Conservation (phyloP, 441 rosid species). For the Erodium moschatum region DNA sequence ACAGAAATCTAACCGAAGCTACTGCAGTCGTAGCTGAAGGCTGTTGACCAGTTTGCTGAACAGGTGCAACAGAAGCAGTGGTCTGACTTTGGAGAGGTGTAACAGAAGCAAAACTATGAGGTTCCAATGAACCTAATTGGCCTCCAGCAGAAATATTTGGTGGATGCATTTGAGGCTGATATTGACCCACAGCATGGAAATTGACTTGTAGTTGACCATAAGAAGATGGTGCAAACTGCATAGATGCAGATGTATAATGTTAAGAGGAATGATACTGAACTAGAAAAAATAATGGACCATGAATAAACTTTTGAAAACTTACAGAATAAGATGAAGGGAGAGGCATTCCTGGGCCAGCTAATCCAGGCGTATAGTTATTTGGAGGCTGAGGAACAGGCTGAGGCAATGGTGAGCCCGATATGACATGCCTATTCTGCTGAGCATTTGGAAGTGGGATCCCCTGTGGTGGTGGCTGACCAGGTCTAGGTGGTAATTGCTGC, state of each 20-base stretch:
- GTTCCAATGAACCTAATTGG: constrained; percentile 35
- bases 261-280: constrained; percentile 14
- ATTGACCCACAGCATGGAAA: constrained; percentile 33
- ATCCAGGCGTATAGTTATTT: constrained; percentile 39
- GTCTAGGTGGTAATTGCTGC: constrained; percentile 58
- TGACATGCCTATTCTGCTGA: constrained; percentile 39
- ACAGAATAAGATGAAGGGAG: constrained; percentile 55
- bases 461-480: constrained; percentile 47
- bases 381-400: constrained; percentile 45
- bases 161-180: constrained; percentile 46
- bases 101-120: constrained; percentile 35
- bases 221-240: constrained; percentile 54
- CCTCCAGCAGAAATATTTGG: constrained; percentile 41
- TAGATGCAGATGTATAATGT: constrained; percentile 18
- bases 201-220: constrained; percentile 43
- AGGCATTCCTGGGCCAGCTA: constrained; percentile 46
- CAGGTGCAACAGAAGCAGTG: constrained; percentile 11
- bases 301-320: constrained; percentile 24
- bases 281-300: constrained; percentile 14
- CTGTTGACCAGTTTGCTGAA: constrained; percentile 37
- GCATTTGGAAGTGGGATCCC: constrained; percentile 40
- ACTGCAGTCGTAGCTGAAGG: constrained; percentile 31
- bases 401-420: constrained; percentile 41
- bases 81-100: constrained; percentile 24
- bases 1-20: constrained; percentile 32